Evolutionary conservation across 352 stramenopile genomes (phyloP), one percentile per base, ranked within the genome.

Genomic region (Phytophthora uliginosa): DNA sequence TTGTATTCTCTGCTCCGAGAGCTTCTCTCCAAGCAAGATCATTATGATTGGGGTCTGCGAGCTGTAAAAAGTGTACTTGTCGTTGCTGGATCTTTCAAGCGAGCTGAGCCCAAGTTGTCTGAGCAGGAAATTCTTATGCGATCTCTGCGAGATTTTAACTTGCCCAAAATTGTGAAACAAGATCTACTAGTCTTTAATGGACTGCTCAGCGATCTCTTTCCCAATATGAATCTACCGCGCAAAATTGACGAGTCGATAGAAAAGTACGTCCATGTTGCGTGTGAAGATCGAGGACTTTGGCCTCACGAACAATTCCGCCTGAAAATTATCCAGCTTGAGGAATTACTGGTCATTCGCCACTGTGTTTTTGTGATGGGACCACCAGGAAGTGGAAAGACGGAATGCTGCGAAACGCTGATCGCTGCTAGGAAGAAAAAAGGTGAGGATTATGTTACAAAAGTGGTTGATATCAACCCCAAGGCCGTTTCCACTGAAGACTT

Each of bases 311-410:
- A 88, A 8, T 99, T 99, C 59, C 84, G 92, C 3, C 83, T 98
- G 17, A 99, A 99, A 75, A 87, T 98, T 31, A 90, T 99, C n/a
- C 94, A 99, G 55, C 83, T 99, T 1, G 92, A 99, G 54, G 97
- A 99, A 60, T 69, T 99, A 18, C 73, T 99, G 13, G 92, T 80
- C 10, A 97, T 99, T 51, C 90, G 97, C 9, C 97, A 99, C 72
- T 99, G 93, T 64, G 95, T 99, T 0, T 99, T 99, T 65, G 66
- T 99, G 40, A 99, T 99, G 92, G 97, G 97, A 0, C 90, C 95
- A 1, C 82, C 95, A 0, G 97, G 92, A 1, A 93, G 91, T 47
- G 97, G 96, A 20, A 99, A 99, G 70, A 97, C 95, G 4, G 92
- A 98, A 70, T 98, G 88, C 42, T 99, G 97, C 50, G 88, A 96